A percentile compares a stretch with the other conserved stretches of the same genome.
Conservation (phyloP, 1,284 basidiomycete genomes). For the Rhodotorula glutinis region DNA sequence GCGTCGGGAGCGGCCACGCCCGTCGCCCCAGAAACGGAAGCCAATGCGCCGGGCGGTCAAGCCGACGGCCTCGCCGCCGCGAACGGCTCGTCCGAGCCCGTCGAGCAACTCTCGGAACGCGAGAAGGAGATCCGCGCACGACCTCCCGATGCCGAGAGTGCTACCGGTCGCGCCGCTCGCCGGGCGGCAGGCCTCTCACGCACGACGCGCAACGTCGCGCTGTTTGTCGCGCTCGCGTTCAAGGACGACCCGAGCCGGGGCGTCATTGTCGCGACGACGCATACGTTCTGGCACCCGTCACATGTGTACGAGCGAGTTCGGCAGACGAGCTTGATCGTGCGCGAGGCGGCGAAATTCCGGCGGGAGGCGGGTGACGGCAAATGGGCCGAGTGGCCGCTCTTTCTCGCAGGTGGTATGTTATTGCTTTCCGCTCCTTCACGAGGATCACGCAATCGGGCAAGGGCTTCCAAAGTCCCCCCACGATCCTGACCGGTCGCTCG, state of each 20-base stretch:
- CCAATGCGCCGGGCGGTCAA: neutral
- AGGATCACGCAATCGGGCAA: too few species aligned
- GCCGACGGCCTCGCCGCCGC: neutral
- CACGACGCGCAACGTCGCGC: slow-evolving; percentile 71
- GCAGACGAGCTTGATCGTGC: slow-evolving; percentile 58
- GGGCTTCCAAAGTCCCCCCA: too few species aligned
- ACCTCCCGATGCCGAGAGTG: slow-evolving; percentile 24
- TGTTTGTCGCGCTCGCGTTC: slow-evolving; percentile 64
- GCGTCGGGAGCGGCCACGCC: neutral
- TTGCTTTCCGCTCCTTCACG: neutral
- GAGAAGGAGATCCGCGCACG: slow-evolving; percentile 25
- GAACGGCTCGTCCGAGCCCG: slow-evolving; percentile 1
- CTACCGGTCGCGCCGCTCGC: neutral
- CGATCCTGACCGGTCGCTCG: neutral
- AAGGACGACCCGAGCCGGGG: slow-evolving; percentile 46
- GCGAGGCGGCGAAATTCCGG: slow-evolving; percentile 63
- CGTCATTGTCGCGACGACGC: slow-evolving; percentile 77
- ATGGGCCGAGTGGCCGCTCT: slow-evolving; percentile 64
- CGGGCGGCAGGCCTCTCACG: slow-evolving; percentile 24
- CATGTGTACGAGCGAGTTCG: slow-evolving; percentile 75
- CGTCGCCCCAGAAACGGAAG: neutral
- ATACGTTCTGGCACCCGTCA: slow-evolving; percentile 84
- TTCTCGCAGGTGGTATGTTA: slow-evolving; percentile 73
- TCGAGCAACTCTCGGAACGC: slow-evolving; percentile 10
- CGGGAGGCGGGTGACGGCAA: slow-evolving; percentile 48